Evolutionary conservation across 1,139 yeast genomes (phyloP).

Genomic region (Taiozyma sp.): DNA sequence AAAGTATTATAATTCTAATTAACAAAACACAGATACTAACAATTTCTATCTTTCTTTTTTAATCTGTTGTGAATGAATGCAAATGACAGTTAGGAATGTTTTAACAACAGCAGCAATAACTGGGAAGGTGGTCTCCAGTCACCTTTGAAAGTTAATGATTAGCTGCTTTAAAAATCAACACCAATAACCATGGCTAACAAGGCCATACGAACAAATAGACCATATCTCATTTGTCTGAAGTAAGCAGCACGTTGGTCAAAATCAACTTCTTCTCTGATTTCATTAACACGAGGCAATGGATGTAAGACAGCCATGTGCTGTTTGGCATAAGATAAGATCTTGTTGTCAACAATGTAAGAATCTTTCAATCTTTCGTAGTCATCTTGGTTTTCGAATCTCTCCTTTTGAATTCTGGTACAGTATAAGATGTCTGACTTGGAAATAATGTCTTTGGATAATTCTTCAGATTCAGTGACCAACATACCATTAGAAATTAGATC

Average conservation of each 20-base stretch:
- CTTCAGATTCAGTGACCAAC: constrained; percentile 67
- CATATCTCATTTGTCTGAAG: constrained; percentile 99
- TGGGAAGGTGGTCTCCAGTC: not conserved
- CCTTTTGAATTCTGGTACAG: constrained; percentile 98
- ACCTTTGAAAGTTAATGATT: not conserved
- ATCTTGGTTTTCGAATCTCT: constrained; percentile 72
- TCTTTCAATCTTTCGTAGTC: constrained; percentile 90
- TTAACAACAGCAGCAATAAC: not conserved
- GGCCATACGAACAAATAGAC: constrained; percentile 98
- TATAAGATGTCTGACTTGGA: constrained; percentile 90
- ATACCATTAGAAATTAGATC: constrained; percentile 62
- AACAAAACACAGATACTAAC: not conserved
- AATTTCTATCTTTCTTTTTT: not conserved
- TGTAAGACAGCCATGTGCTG: constrained; percentile 99
- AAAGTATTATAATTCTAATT: not conserved
- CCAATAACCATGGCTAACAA: constrained; percentile 97
- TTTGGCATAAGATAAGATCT: constrained; percentile 85
- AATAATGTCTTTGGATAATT: constrained; percentile 76
- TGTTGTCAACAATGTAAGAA: constrained; percentile 88
- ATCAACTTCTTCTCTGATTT: constrained; percentile 96
- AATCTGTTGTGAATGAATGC: not conserved
- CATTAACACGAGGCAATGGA: constrained; percentile 96
- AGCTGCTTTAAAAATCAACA: constrained; percentile 41
- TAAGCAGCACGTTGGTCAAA: constrained; percentile 99
- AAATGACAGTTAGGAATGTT: not conserved